A percentile compares a stretch with the other conserved stretches of the same genome.
These are phyloP conservation scores for Entomortierella lignicola DNA, from an alignment of 192 early-diverging fungal genomes.

Conservation along the genomic window DNA sequence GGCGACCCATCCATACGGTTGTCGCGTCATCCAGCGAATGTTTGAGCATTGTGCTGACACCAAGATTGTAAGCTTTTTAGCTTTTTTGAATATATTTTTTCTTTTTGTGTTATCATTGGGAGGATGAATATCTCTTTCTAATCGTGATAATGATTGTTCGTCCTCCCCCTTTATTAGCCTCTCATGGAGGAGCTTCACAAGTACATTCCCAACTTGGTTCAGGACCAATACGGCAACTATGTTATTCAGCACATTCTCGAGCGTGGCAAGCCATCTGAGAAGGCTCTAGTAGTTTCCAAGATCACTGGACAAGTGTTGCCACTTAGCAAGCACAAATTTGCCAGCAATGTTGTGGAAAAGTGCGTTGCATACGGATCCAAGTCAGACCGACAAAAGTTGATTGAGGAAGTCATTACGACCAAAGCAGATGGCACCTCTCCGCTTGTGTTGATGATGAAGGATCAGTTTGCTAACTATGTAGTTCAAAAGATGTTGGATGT, in stretches of 20 bases:
- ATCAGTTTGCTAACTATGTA: slow-evolving; percentile 99
- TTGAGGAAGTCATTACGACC: slow-evolving; percentile 92
- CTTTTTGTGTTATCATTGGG: too few species aligned
- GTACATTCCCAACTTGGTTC: slow-evolving; percentile 91
- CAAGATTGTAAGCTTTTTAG: slow-evolving; percentile 66
- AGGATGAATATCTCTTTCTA: not conserved
- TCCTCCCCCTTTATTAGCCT: slow-evolving; percentile 58
- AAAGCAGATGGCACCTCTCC: slow-evolving; percentile 89
- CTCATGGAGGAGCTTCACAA: slow-evolving; percentile 95
- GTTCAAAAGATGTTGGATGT: slow-evolving; percentile 99
- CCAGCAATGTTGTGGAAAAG: slow-evolving; percentile 98
- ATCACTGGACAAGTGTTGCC: slow-evolving; percentile 92
- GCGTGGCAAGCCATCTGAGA: slow-evolving; percentile 89
- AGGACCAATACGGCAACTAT: slow-evolving; percentile 99
- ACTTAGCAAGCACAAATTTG: slow-evolving; percentile 99
- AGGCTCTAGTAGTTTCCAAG: slow-evolving; percentile 87
- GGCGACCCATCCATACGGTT: slow-evolving; percentile 98
- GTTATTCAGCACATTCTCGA: slow-evolving; percentile 99
- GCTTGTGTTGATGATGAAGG: slow-evolving; percentile 98
- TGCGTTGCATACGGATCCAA: slow-evolving; percentile 95
- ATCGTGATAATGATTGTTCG: not conserved
- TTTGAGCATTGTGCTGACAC: slow-evolving; percentile 98
- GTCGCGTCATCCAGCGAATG: slow-evolving; percentile 98
- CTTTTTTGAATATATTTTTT: too few species aligned
- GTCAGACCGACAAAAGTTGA: slow-evolving; percentile 85